A percentile compares a stretch with the other conserved stretches of the same genome.
phyloP scores from a whole-genome alignment of 23 red algal species.

The Rhodosorus marinus region DNA sequence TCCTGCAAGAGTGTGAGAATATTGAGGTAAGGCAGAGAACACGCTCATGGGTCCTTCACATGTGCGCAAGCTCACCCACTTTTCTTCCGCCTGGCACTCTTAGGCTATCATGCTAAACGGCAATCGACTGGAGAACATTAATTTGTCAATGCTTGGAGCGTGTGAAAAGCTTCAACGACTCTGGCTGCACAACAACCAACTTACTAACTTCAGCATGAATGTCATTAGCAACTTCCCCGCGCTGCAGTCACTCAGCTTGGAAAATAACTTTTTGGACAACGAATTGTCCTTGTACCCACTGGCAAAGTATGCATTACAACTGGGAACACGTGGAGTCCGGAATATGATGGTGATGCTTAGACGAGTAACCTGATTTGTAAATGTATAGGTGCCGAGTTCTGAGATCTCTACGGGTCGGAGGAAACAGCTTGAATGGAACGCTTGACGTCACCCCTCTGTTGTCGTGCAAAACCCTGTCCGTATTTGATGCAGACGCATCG shows the following conservation, averaged over 20 bases:
- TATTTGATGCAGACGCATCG: constrained; percentile 41
- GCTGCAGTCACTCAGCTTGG: constrained; percentile 73
- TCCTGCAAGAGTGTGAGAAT: constrained; percentile 23
- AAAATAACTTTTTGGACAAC: constrained; percentile 43
- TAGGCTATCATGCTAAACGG: constrained; percentile 67
- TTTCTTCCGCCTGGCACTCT: constrained; percentile 1
- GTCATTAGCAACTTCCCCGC: constrained; percentile 23
- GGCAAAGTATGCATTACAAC: too few species aligned
- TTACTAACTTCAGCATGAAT: constrained; percentile 35
- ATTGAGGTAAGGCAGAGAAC: too few species aligned
- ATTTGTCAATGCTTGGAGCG: constrained; percentile 36
- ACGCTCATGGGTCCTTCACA: too few species aligned
- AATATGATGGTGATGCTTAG: too few species aligned
- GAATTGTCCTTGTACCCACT: constrained; percentile 53
- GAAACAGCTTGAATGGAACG: constrained; percentile 33
- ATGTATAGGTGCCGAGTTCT: constrained; percentile 19
- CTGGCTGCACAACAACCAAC: constrained; percentile 85
- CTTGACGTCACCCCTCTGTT: constrained; percentile 80
- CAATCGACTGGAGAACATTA: constrained; percentile 46
- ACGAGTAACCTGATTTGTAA: too few species aligned
- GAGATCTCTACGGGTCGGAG: constrained; percentile 49
- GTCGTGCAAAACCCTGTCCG: constrained; percentile 23
- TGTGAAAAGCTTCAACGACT: constrained; percentile 71
- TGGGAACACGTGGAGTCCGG: too few species aligned
- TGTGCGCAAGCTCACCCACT: constrained; percentile 6